Evolutionary conservation across 202 grass and related monocot genomes (phyloP), one percentile per base, ranked within the genome.

Genomic region (Alloteropsis angusta): DNA sequence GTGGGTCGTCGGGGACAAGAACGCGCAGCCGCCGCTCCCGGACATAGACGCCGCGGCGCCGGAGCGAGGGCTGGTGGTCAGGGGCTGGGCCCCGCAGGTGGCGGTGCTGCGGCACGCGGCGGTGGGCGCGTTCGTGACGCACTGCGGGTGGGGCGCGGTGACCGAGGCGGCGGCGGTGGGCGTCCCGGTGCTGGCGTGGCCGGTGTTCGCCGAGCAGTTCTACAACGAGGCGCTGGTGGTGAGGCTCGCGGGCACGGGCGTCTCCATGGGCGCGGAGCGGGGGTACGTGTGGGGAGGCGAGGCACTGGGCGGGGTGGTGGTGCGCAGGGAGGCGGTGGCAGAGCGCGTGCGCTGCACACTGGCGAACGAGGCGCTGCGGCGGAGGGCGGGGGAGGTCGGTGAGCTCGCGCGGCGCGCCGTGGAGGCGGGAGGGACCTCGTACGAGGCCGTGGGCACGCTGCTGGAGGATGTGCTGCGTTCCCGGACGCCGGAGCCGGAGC

Each of bases 81-180:
- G 59, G 67, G 81, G 80, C 0, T 93, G 93, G 93, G 90, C 81
- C 0, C 88, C 93, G n/a, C 93, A 97, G 72, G 62, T 90, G 37
- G 93, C 80, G 9, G 83, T 93, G 47, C 75, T 97, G 34, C 79
- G 77, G 10, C 93, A 97, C 60, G 21, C 39, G 19, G 76, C 87
- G 0, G 80, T 88, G 19, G 87, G 87, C 21, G 75, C 74, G 26
- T 89, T 89, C 65, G 26, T 94, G 77, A 87, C 86, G 30, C 88
- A 94, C 76, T 94, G 92, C 78, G 81, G 92, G 38, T 89, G 92
- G 92, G 83, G 82, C 13, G 78, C 82, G 16, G 68, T 88, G 79
- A 89, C 80, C 1, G 93, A 93, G 65, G 88, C 93, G 4, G 83
- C 76, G 18, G 43, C 83, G 18, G 58, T 82, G 15, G 85, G 85